Evolutionary conservation across 2,329 filamentous ascomycete species (phyloP), one percentile per base, ranked within the genome.

Genomic region (Diplodia sapinea): DNA sequence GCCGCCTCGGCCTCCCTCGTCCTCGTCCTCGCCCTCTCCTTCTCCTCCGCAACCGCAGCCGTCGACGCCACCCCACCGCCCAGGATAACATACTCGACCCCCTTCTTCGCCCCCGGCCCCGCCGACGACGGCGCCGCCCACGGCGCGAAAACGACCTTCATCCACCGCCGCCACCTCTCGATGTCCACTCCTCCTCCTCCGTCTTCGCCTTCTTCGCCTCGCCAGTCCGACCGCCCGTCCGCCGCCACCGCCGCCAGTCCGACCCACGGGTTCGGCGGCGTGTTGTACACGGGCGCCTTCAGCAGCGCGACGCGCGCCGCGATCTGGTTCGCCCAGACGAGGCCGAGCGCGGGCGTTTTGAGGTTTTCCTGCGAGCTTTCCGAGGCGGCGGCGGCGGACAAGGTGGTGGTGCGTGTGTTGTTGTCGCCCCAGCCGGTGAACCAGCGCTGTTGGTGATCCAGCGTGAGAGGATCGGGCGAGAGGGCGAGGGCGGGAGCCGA

Each of bases 321-420:
- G 59, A 97, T 88, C 81, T 97, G 94, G 36, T 93, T 94, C 2
- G 92, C 89, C 94, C 94, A 98, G 12, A 96, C 90, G 8, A 97
- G 84, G 0, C 94, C 94, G 29, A 98, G 80, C 7, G 91, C 91
- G 0, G 94, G 94, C 0, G 92, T 97, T 80, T 97, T 98, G 66
- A 90, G 73, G 0, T 70, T 71, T 4, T 33, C 2, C 33, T 11
- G 11, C 9, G 33, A 36, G 33, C 9, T 12, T 17, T 75, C 70
- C 11, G 70, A 47, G 13, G 67, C 68, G 1, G 72, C 65, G 31
- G n/a, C n/a, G n/a, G n/a, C n/a, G n/a, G n/a, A n/a, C n/a, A n/a
- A n/a, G n/a, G n/a, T n/a, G n/a, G n/a, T n/a, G n/a, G n/a, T n/a
- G n/a, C n/a, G n/a, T n/a, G n/a, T n/a, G 23, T 23, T 3, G 43